Base-by-base conservation (phyloP, 768 basidiomycete species). In the Auricularia sp. region DNA sequence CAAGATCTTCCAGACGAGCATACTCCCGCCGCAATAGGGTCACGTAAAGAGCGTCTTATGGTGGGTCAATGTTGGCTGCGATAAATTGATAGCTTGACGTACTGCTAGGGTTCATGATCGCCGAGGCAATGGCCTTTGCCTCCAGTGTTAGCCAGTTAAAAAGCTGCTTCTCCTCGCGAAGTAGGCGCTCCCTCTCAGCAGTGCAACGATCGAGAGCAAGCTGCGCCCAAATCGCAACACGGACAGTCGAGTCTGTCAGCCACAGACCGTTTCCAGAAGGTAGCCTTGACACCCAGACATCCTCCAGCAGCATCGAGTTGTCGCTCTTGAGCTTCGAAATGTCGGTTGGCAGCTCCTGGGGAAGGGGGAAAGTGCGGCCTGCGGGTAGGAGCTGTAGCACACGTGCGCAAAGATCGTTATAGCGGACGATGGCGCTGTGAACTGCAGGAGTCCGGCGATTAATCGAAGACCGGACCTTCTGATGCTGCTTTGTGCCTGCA, bases 61-160 rank as follows among this genome's bases (percentile, higher is more conserved):
- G 36, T 12, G 12, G 12, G 36, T 39, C 36, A 39, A 12, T 12
- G 1, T 39, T 7, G 36, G 36, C 6, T 7, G 12, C 36, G 12
- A 39, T 7, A 39, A 7, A 39, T 51, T 5, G 18, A 18, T 5
- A 11, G 16, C 16, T 51, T 16, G 16, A 51, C 21, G 18, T 21
- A 51, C 47, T 51, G 12, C 21, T 51, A 16, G 5, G 47, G 47
- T 21, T 51, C 16, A 16, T 51, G 16, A 51, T 5, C 21, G 47
- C 47, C 6, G 10, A 5, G 5, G 14, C 21, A 5, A 51, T 21
- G 5, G 47, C 7, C 16, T 21, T 51, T 5, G 21, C 4, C 62
- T 79, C 75, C 3, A 64, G 43, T 0, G 71, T 67, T 63, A 72
- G 77, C 77, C 77, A 80, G 0, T 64, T 54, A 35, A 73, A 75